A percentile compares a stretch with the other conserved stretches of the same genome.
These are phyloP conservation scores for Blastomyces gilchristii DNA, from an alignment of 2,329 filamentous ascomycete genomes.

Conservation along the genomic window DNA sequence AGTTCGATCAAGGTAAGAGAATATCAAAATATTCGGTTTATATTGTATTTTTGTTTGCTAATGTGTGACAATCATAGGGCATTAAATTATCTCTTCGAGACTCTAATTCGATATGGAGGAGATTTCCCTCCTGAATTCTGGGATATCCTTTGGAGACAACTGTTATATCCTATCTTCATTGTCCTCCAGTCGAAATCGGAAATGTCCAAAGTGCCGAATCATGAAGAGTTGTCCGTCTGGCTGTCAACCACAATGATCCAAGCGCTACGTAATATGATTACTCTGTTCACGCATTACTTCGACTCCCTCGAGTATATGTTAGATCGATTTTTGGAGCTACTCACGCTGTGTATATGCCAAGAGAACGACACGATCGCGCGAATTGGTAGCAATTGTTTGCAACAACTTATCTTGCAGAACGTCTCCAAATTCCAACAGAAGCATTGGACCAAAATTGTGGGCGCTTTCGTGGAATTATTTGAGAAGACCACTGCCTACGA, in stretches of 20 bases:
- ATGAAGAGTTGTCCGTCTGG: conserved; percentile 97
- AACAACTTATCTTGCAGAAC: conserved; percentile 93
- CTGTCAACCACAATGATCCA: conserved; percentile 99
- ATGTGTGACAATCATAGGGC: conserved; percentile 41
- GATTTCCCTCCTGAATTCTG: conserved; percentile 92
- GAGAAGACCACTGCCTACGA: conserved; percentile 90
- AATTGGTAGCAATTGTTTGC: conserved; percentile 95
- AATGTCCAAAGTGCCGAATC: conserved; percentile 88
- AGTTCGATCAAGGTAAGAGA: conserved; percentile 57
- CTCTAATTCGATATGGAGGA: conserved; percentile 77
- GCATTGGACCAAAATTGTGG: conserved; percentile 92
- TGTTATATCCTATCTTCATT: conserved; percentile 97
- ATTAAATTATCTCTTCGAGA: conserved; percentile 93
- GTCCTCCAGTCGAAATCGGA: conserved; percentile 92
- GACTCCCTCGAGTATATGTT: conserved; percentile 95
- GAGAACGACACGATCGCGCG: conserved; percentile 97
- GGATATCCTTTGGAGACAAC: conserved; percentile 95
- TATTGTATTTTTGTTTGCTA: neutral
- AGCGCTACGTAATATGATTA: conserved; percentile 95
- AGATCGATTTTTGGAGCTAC: conserved; percentile 86
- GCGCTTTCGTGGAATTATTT: conserved; percentile 91
- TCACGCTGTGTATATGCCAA: conserved; percentile 94
- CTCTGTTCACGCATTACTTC: conserved; percentile 97
- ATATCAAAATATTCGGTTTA: neutral
- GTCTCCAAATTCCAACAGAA: conserved; percentile 78